Base-by-base conservation (phyloP, 495 filamentous ascomycete genomes). In the Hamigera avellanea region DNA sequence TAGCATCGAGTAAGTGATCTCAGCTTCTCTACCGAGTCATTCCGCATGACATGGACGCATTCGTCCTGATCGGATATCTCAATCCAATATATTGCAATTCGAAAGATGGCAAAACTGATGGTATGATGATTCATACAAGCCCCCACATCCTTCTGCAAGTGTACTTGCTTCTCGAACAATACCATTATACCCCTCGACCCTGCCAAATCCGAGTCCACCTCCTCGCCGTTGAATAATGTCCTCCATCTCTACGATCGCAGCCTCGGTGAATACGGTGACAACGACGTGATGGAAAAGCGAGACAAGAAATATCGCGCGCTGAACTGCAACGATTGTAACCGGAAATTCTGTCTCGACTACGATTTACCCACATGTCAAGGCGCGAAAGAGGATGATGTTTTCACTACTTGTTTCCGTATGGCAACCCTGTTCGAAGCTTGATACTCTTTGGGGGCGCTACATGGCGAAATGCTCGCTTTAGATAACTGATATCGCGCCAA, bases 101-200 rank as follows among this genome's bases (percentile, higher is more conserved):
- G 21, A 23, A 9, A 5, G 21, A 23, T 23, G 32, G 27, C 6
- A 33, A 38, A 32, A 31, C 49, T 53, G 35, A 50, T 35, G 21
- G 10, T 14, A 16, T 32, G n/a, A 28, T 30, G 26, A 5, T 18
- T 35, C 13, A 13, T 26, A 32, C 2, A 17, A 68, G 64, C 56
- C n/a, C 64, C 85, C 13, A 82, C 82, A 15, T 83, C 85, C 23
- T 96, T 95, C 66, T 98, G 91, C 77, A 98, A 95, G 80, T 98
- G 91, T 61, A 93, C 82, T 39, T 96, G 91, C 64, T 81, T 82
- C 66, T 73, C 75, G 36, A 93, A 95, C 64, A 84, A 76, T 66
- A 93, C 83, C 39, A 86, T 96, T 42, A 94, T 98, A 52, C 54
- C 66, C 37, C 57, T 59, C 31, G 46, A 61, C 26, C 50, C 53